A percentile compares a stretch with the other conserved stretches of the same genome.
These are phyloP conservation scores for Malassezia furfur DNA, from an alignment of 1,284 basidiomycete species.

Conservation along the genomic window DNA sequence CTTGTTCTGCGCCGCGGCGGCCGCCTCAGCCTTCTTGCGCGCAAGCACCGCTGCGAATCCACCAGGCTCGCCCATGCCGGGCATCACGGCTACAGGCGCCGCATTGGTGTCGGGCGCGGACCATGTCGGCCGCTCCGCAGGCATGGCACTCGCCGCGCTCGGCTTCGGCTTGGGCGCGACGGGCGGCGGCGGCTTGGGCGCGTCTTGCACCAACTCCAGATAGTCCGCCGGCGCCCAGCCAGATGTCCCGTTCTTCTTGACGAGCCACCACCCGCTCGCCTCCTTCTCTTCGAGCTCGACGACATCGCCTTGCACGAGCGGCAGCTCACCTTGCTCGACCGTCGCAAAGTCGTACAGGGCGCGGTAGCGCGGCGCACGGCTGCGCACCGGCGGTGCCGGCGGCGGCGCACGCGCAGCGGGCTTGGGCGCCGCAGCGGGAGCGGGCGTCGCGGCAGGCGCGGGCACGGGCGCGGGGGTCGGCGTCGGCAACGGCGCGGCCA, in stretches of 20 bases:
- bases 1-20: background rate
- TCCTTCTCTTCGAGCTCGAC: constrained; percentile 90
- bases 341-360: constrained; percentile 62
- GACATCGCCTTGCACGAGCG: constrained; percentile 76
- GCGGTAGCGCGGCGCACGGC: constrained; percentile 64
- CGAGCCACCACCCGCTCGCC: constrained; percentile 74
- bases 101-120: constrained; percentile 42
- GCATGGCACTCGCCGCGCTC: constrained; percentile 49
- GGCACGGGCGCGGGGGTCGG: constrained; percentile 17
- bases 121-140: constrained; percentile 38
- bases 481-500: background rate
- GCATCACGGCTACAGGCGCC: constrained; percentile 49
- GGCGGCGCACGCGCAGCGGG: constrained; percentile 55
- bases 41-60: constrained; percentile 50
- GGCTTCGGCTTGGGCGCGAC: constrained; percentile 25
- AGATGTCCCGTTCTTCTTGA: constrained; percentile 71
- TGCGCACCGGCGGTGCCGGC: constrained; percentile 50
- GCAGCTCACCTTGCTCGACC: constrained; percentile 79
- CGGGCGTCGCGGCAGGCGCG: constrained; percentile 16
- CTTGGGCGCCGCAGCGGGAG: constrained; percentile 36
- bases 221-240: constrained; percentile 95
- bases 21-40: constrained; percentile 47
- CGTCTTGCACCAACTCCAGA: constrained; percentile 58
- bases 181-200: constrained; percentile 50
- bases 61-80: constrained; percentile 48